These are phyloP conservation scores for Lecanicillium sp. DNA, from an alignment of 2,329 filamentous ascomycete genomes.

Conservation along the genomic window DNA sequence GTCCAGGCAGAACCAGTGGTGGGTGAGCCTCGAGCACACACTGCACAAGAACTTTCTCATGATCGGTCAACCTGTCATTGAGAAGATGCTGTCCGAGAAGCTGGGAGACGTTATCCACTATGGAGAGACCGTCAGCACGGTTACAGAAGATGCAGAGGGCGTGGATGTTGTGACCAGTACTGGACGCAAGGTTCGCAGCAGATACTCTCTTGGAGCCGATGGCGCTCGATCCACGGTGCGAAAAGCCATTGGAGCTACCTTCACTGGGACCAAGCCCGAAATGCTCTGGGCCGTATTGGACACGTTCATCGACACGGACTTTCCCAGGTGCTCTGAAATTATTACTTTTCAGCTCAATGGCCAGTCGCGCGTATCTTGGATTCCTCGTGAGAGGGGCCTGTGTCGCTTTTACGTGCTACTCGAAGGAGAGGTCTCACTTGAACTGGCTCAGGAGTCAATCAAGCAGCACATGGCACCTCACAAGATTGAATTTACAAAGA, in stretches of 20 bases:
- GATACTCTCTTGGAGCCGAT: conserved; percentile 46
- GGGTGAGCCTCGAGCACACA: conserved; percentile 38
- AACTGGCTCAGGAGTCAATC: conserved; percentile 36
- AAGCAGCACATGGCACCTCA: conserved; percentile 38
- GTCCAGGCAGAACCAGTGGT: conserved; percentile 42
- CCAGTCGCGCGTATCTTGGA: conserved; percentile 42
- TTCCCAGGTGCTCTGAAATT: conserved; percentile 40
- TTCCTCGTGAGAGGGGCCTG: conserved; percentile 41
- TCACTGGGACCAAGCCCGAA: conserved; percentile 41
- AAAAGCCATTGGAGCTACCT: conserved; percentile 31
- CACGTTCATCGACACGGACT: conserved; percentile 43
- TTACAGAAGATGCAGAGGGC: conserved; percentile 54
- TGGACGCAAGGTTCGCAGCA: conserved; percentile 28
- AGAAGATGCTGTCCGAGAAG: conserved; percentile 30
- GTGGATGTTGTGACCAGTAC: conserved; percentile 29
- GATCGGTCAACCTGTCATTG: conserved; percentile 43
- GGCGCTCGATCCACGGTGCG: conserved; percentile 45
- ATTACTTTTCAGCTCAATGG: conserved; percentile 41
- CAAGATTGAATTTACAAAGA: conserved; percentile 34
- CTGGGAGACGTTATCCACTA: conserved; percentile 32
- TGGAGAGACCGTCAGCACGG: conserved; percentile 29
- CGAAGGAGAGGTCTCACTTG: conserved; percentile 37
- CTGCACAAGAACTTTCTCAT: conserved; percentile 44
- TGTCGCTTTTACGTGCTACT: conserved; percentile 42
- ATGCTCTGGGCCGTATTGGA: conserved; percentile 46